These are phyloP conservation scores for Endoconidiophora laricicola DNA, from an alignment of 2,329 filamentous ascomycete species.

Conservation along the genomic window DNA sequence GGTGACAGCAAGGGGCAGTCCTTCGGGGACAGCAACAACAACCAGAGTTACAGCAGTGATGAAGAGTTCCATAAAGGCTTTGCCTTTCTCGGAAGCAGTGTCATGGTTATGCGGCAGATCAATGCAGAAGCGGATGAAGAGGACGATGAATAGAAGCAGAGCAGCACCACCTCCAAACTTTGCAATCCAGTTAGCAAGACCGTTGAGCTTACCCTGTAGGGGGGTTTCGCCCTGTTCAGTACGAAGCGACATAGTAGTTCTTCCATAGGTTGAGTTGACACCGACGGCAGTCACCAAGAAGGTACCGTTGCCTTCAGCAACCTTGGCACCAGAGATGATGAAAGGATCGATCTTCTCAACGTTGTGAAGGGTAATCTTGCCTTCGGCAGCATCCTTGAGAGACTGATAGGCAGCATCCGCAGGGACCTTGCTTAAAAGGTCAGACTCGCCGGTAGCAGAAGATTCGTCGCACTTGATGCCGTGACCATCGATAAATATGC, in stretches of 20 bases:
- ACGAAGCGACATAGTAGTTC: conserved; percentile 38
- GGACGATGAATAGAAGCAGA: conserved; percentile 54
- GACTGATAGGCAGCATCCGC: conserved; percentile 41
- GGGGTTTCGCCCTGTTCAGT: conserved; percentile 36
- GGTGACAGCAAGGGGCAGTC: conserved; percentile 49
- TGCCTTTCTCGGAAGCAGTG: conserved; percentile 37
- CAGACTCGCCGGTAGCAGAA: conserved; percentile 57
- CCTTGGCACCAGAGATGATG: conserved; percentile 39
- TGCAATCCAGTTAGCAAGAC: conserved; percentile 21
- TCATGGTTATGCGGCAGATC: conserved; percentile 34
- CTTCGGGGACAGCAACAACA: conserved; percentile 51
- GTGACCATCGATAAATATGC: conserved; percentile 44
- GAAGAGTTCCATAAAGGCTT: conserved; percentile 44
- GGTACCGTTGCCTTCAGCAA: conserved; percentile 35
- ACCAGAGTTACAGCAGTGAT: conserved; percentile 51
- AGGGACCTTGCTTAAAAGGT: conserved; percentile 49
- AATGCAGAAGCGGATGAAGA: conserved; percentile 62
- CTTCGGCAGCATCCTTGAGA: conserved; percentile 23
- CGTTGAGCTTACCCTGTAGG: conserved; percentile 35
- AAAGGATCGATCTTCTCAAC: conserved; percentile 40
- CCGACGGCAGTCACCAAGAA: conserved; percentile 40
- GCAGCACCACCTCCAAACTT: conserved; percentile 45
- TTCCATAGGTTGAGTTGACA: conserved; percentile 35
- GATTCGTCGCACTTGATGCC: conserved; percentile 51
- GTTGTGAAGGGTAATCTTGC: conserved; percentile 20